Percentiles rank a stretch among this genome's conserved stretches.
These are phyloP conservation scores for Eustoma russellianum DNA, from an alignment of 257 asterid genomes.

Conservation along the genomic window DNA sequence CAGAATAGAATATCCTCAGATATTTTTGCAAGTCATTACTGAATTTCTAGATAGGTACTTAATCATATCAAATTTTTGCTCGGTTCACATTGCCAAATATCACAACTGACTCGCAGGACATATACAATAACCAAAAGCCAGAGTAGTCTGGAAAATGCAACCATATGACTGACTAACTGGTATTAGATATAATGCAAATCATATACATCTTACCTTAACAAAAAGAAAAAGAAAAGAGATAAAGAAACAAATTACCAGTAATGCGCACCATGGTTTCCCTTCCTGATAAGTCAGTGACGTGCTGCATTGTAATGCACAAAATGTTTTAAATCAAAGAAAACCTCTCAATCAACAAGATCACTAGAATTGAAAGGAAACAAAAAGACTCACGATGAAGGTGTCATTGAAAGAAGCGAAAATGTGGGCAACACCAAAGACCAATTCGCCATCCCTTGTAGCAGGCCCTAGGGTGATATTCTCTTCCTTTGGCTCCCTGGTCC, in stretches of 20 bases:
- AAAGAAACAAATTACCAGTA: constrained; percentile 38
- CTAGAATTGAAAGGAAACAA: not conserved
- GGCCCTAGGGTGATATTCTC: constrained; percentile 86
- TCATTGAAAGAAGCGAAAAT: constrained; percentile 90
- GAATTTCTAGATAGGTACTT: no score
- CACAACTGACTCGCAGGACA: no score
- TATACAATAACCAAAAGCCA: no score
- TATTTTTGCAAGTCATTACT: no score
- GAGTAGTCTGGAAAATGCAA: no score
- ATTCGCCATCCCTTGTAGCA: constrained; percentile 63
- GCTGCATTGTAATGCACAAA: constrained; percentile 37
- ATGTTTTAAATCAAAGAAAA: not conserved
- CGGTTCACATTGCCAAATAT: no score
- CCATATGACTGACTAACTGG: no score
- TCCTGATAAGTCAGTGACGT: constrained; percentile 87
- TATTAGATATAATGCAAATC: no score
- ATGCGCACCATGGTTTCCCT: constrained; percentile 88
- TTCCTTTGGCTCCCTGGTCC: constrained; percentile 78
- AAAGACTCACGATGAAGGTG: constrained; percentile 60
- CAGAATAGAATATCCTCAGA: no score
- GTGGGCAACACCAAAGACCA: constrained; percentile 86
- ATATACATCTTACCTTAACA: no score
- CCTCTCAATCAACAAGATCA: not conserved
- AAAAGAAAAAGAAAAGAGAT: no score
- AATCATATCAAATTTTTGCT: no score